Evolutionary conservation across 208 protist genomes (phyloP).

Genomic region (Leishmania turanica): DNA sequence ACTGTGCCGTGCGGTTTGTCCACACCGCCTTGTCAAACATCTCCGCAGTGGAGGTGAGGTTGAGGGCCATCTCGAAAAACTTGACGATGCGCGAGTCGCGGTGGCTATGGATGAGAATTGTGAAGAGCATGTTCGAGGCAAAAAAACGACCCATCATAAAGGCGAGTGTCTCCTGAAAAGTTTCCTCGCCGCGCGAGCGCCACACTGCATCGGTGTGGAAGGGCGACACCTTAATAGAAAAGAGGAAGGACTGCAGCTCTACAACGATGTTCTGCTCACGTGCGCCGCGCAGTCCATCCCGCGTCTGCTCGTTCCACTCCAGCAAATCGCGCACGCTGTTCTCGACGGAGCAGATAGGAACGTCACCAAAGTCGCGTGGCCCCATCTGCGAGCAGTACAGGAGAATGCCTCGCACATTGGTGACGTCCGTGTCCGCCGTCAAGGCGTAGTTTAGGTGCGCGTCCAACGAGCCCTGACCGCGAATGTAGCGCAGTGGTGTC

Average conservation of each 20-base stretch:
- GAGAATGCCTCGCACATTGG: conserved; percentile 74
- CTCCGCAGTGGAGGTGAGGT: conserved; percentile 53
- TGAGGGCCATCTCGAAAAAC: conserved; percentile 85
- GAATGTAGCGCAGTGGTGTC: conserved; percentile 74
- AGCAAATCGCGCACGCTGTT: conserved; percentile 77
- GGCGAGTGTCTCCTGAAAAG: conserved; percentile 85
- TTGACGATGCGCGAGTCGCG: conserved; percentile 69
- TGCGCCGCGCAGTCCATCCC: conserved; percentile 24
- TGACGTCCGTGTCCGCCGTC: conserved; percentile 39
- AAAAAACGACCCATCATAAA: conserved; percentile 93
- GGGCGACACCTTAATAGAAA: conserved; percentile 75
- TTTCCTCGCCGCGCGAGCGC: conserved; percentile 70
- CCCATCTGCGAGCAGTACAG: conserved; percentile 91
- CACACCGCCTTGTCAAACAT: conserved; percentile 74
- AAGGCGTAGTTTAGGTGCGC: conserved; percentile 86
- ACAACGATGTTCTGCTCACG: conserved; percentile 85
- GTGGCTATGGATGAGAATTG: conserved; percentile 83
- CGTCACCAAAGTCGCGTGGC: conserved; percentile 81
- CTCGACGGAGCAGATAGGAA: conserved; percentile 85
- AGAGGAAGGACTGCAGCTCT: conserved; percentile 85
- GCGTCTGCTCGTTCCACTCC: conserved; percentile 44
- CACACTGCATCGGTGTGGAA: conserved; percentile 79
- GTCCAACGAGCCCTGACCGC: conserved; percentile 77
- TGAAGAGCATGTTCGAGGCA: conserved; percentile 83
- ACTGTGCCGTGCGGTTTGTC: conserved; percentile 39